These are phyloP conservation scores for Debaryomyces psychrophilus DNA, from an alignment of 1,139 yeast genomes.

Conservation along the genomic window DNA sequence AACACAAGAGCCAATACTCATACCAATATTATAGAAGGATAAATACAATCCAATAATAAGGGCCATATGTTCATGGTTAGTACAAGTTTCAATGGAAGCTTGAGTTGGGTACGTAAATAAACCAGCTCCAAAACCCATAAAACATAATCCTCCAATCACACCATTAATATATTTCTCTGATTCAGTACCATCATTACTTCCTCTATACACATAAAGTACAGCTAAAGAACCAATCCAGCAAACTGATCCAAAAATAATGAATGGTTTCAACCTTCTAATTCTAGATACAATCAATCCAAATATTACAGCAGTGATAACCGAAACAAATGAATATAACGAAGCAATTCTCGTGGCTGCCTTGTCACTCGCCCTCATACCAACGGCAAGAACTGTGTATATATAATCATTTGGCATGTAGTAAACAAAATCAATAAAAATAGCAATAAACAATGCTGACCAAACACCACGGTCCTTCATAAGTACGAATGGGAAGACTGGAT, in stretches of 20 bases:
- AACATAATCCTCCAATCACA: conserved; percentile 64
- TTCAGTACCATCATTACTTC: conserved; percentile 46
- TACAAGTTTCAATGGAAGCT: conserved; percentile 63
- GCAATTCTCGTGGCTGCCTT: conserved; percentile 69
- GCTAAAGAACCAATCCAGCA: conserved; percentile 64
- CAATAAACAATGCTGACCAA: conserved; percentile 52
- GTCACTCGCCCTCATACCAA: conserved; percentile 59
- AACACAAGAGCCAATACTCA: conserved; percentile 57
- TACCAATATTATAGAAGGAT: conserved; percentile 60
- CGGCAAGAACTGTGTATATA: conserved; percentile 64
- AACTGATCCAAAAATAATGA: conserved; percentile 59
- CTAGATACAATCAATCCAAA: conserved; percentile 58
- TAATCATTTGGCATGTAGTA: conserved; percentile 73
- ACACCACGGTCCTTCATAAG: conserved; percentile 68
- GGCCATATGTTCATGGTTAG: conserved; percentile 69
- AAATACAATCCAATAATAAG: conserved; percentile 58
- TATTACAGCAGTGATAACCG: conserved; percentile 62
- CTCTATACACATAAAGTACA: conserved; percentile 58
- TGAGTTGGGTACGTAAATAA: conserved; percentile 70
- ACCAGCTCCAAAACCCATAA: conserved; percentile 75
- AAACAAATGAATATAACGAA: conserved; percentile 64
- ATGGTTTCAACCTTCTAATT: conserved; percentile 58
- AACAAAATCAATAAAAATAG: conserved; percentile 56
- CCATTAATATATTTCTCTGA: conserved; percentile 44
- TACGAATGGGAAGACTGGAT: conserved; percentile 62